Base-by-base conservation (phyloP, 371 early-diverging fungal genomes). In the Syncephalastrum racemosum region DNA sequence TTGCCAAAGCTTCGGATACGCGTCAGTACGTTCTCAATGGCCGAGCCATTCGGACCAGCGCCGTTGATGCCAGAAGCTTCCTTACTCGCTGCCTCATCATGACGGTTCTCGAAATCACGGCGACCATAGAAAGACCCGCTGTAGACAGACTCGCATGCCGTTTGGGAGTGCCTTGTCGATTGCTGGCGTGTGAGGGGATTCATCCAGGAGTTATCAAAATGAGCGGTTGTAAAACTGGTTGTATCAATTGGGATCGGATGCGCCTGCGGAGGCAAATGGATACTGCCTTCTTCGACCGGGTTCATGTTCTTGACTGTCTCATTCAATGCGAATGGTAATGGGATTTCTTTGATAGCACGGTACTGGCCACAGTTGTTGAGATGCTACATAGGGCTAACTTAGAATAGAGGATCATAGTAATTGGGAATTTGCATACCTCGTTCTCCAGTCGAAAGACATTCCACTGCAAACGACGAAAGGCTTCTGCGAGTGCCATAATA, bases 391-490 rank as follows among this genome's bases (percentile, higher is more conserved):
- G 16, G 48, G 10, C 10, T 8, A 10, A 12, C 36, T 31, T 31
- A 31, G 36, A 31, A 20, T 16, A 27, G 14, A 43, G 24, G 19
- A 41, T 27, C 31, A 12, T 10, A 48, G 15, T 12, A 16, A 2
- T 12, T 1, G 13, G 23, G 20, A 25, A 19, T 23, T 47, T 10
- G 7, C 43, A 54, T 80, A 83, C 77, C 60, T 95, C 95, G 64
- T 94, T 92, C 62, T 95, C 95, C 51, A 96, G 76, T 14, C 96
- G 89, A 64, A 92, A 87, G 55, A 96, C 83, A 63, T 89, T 89
- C 96, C 96, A 96, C 59, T 85, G 82, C 57, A 88, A 87, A 36
- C 96, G 88, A 18, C 96, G 80, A 53, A 87, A 81, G 2, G 72
- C 70, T 74, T 88, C 81, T 48, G 81, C 46, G 36, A 80, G 44